These are phyloP conservation scores for Kwoniella mangroviensis DNA, from an alignment of 768 basidiomycete genomes.

Conservation along the genomic window DNA sequence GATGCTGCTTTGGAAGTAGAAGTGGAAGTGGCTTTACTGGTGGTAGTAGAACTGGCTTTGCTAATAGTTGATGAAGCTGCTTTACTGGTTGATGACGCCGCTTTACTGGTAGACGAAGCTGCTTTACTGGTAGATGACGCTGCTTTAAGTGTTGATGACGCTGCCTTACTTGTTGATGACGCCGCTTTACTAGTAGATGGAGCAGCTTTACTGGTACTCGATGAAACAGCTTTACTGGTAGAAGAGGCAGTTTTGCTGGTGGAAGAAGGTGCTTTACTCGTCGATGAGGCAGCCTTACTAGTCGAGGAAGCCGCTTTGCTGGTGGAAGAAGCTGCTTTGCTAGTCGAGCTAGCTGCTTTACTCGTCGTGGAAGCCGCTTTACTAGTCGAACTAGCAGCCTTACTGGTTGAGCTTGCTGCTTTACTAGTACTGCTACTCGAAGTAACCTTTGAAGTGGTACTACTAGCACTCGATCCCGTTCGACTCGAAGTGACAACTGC, in stretches of 20 bases:
- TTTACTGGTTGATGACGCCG: background rate
- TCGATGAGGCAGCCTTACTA: constrained; percentile 6
- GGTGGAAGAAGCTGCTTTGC: constrained; percentile 7
- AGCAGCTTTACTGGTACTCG: background rate
- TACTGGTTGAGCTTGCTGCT: constrained; percentile 4
- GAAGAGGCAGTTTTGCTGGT: constrained; percentile 5
- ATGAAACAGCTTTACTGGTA: background rate
- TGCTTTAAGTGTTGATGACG: constrained; percentile 1
- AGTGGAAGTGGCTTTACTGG: background rate
- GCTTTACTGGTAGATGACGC: constrained; percentile 5
- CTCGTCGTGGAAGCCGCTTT: constrained; percentile 5
- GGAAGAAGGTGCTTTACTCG: constrained; percentile 5
- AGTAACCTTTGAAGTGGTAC: background rate
- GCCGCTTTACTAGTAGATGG: constrained; percentile 9
- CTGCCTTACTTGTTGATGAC: constrained; percentile 3
- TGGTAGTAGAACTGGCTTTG: background rate
- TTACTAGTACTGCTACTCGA: constrained; percentile 1
- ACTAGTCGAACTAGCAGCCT: constrained; percentile 15
- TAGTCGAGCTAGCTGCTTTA: constrained; percentile 5
- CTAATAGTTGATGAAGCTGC: constrained; percentile 5
- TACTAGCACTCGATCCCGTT: constrained; percentile 6
- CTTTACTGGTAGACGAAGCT: constrained; percentile 3
- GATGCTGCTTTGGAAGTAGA: constrained; percentile 10
- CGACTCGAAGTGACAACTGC: constrained; percentile 18
- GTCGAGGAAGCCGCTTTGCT: background rate